Base-by-base conservation (phyloP, 306 rosid genomes). In the Ormosia semicastrata region DNA sequence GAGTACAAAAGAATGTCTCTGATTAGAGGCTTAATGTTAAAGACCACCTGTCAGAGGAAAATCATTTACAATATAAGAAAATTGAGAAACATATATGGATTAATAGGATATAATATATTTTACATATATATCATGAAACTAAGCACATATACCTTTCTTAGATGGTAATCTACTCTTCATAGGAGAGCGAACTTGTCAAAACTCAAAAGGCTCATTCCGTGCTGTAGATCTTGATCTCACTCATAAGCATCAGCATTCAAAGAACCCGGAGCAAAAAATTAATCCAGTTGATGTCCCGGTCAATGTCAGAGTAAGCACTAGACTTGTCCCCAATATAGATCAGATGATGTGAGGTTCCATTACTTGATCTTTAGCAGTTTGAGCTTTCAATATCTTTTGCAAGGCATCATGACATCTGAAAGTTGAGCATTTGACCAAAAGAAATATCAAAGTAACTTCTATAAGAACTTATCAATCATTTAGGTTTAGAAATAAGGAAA, bases 381-480 rank as follows among this genome's bases (percentile, higher is more conserved):
- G 85, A 84, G 79, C 88, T 75, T 80, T 82, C 88, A 87, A n/a
- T 84, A 89, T 60, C 56, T 73, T 89, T 75, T 86, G 71, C 85
- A 91, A 73, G 59, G 95, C 95, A 72, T 65, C 43, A 64, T 87
- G 90, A 76, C 94, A 91, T 87, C 94, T 91, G 89, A 84, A 86
- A 82, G 73, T 59, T 18, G 30, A 66, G 63, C 53, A 73, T 33
- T 32, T 9, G 65, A 76, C 62, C 81, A 82, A 50, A 76, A 59
- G 41, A 67, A 36, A 71, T 47, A 78, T 67, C 62, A 79, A 62
- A 77, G 40, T 18, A 84, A 67, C 70, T 50, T 40, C 4, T 17
- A 54, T 66, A 56, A 79, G 80, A 66, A 32, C 24, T 13, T 29
- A 41, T 52, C 12, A 69, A 60, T 50, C 47, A 71, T 4, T 24